phyloP scores from a whole-genome alignment of 495 filamentous ascomycete species.

The Polyplosphaeria fusca region DNA sequence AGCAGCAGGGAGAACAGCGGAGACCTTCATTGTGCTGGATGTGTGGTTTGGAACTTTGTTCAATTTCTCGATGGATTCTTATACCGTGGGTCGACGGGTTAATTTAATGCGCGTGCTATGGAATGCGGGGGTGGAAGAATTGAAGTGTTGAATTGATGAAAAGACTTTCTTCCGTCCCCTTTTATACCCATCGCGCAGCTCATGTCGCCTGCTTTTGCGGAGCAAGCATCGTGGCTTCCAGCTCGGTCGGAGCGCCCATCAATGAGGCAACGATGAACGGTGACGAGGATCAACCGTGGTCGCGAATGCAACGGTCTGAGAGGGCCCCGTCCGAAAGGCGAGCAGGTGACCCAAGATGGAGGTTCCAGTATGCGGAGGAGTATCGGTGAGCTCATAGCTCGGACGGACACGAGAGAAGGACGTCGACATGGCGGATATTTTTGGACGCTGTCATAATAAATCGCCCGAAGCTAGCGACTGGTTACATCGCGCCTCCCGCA shows the following conservation, averaged over 20 bases:
- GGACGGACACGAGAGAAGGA: slow-evolving; percentile 4
- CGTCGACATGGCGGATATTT: slow-evolving; percentile 21
- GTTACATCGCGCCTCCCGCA: slow-evolving; percentile 24
- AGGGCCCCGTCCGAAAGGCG: not conserved
- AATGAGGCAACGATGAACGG: slow-evolving; percentile 4
- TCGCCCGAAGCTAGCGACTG: slow-evolving; percentile 6
- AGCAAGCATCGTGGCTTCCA: not conserved
- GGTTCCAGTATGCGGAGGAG: not conserved
- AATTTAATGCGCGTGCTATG: not conserved
- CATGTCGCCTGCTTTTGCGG: not conserved
- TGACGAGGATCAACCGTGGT: slow-evolving; percentile 8
- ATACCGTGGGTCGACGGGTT: not conserved
- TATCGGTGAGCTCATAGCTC: slow-evolving; percentile 10
- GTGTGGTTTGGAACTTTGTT: not conserved
- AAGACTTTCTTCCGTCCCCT: not conserved
- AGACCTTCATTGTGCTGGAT: slow-evolving; percentile 51
- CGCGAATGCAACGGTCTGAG: slow-evolving; percentile 15
- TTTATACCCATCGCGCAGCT: slow-evolving; percentile 12
- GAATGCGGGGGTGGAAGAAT: not conserved
- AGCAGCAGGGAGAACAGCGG: slow-evolving; percentile 40
- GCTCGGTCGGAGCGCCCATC: not conserved
- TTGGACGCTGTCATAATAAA: slow-evolving; percentile 18
- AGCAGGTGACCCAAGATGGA: slow-evolving; percentile 18
- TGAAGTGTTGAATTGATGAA: not conserved
- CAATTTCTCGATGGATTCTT: not conserved